A percentile compares a stretch with the other conserved stretches of the same genome.
These are phyloP conservation scores for Nicotiana tomentosiformis DNA, from an alignment of 257 asterid genomes.

Conservation along the genomic window DNA sequence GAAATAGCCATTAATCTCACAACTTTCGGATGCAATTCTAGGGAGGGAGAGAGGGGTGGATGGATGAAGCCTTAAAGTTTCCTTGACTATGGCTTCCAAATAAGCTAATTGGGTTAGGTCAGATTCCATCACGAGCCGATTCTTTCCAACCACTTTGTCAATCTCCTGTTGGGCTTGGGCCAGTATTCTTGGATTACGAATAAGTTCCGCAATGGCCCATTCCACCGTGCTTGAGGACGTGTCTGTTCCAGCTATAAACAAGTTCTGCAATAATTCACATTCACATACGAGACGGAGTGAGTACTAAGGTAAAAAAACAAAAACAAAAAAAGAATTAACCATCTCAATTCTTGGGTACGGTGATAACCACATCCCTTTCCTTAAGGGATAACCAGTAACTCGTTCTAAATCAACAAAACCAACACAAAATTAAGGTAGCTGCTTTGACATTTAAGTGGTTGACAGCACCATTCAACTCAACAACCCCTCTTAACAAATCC, in stretches of 20 bases:
- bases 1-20: constrained; percentile 64
- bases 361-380: too few species aligned
- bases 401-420: too few species aligned
- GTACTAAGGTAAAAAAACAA: too few species aligned
- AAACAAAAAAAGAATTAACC: too few species aligned
- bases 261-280: constrained; percentile 30
- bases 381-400: too few species aligned
- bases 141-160: constrained; percentile 48
- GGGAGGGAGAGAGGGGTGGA: constrained; percentile 91
- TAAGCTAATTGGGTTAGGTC: constrained; percentile 47
- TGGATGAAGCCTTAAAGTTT: constrained; percentile 81
- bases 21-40: constrained; percentile 46
- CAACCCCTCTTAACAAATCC: too few species aligned
- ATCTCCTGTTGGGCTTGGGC: constrained; percentile 53
- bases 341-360: too few species aligned
- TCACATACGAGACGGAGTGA: too few species aligned
- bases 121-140: constrained; percentile 47
- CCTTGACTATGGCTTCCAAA: constrained; percentile 71
- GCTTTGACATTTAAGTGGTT: too few species aligned
- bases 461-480: too few species aligned
- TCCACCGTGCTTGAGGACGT: constrained; percentile 87
- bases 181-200: constrained; percentile 50
- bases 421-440: too few species aligned
- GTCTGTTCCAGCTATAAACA: constrained; percentile 78
- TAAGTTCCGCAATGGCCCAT: constrained; percentile 81